Evolutionary conservation across 2,329 filamentous ascomycete species (phyloP), one percentile per base, ranked within the genome.

Genomic region (Aspergillus oerlinghausenensis): DNA sequence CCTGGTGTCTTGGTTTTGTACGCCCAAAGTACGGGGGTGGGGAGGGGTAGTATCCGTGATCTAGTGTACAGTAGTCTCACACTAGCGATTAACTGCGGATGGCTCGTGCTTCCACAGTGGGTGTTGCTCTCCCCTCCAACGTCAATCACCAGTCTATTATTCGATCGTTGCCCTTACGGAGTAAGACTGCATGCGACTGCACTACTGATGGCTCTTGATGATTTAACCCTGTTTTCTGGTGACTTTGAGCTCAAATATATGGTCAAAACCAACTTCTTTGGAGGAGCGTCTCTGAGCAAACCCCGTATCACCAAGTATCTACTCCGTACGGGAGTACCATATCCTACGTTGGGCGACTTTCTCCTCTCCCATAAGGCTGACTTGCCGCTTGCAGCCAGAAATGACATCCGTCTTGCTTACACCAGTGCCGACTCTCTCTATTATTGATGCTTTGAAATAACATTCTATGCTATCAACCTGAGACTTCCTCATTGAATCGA

Each of bases 1-100:
- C 32, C 32, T 17, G 32, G 29, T 14, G 11, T 32, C 29, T 32
- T 32, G 29, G 32, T 38, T 38, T 38, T 38, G 32, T 38, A 38
- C 32, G 32, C 14, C 32, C 32, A 38, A 38, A 58, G 54, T 60
- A 60, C 55, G 61, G 58, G 60, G 60, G 61, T 63, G 62, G 62
- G 60, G 62, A 63, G 62, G 61, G 62, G 61, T 63, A 62, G 10
- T 11, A 29, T 29, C 28, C 28, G 28, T 29, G 28, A 11, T 29
- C 28, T 29, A 29, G 28, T 29, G 3, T 29, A 29, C 28, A 60
- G 40, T 49, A 51, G 58, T 56, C 63, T 60, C 52, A 54, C 59
- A 58, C 60, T 54, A 32, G 29, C 29, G 32, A 38, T 38, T 29
- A 29, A 29, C 28, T 29, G 32, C 32, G 32, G 14, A 11, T 43